A percentile compares a stretch with the other conserved stretches of the same genome.
These are phyloP conservation scores for Nakazawaea wyomingensis DNA, from an alignment of 805 yeast species.

Conservation along the genomic window DNA sequence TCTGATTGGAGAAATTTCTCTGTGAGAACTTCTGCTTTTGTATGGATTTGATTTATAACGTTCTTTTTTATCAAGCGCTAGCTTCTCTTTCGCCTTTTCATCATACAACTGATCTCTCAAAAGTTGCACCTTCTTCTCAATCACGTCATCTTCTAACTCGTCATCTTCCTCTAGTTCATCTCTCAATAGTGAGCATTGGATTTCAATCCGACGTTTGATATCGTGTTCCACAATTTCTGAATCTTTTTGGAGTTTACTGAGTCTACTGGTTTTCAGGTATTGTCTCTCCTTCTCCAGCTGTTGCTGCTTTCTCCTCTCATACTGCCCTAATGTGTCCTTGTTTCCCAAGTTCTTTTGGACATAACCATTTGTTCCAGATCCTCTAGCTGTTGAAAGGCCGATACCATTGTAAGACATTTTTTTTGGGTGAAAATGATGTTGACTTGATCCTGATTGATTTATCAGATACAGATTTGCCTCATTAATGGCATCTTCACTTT, in stretches of 20 bases:
- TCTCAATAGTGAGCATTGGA: conserved; percentile 44
- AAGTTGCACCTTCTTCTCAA: conserved; percentile 26
- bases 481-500: not conserved
- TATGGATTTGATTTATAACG: not conserved
- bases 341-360: conserved; percentile 41
- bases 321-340: conserved; percentile 30
- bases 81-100: not conserved
- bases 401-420: conserved; percentile 54
- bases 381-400: conserved; percentile 52
- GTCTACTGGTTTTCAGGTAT: conserved; percentile 11
- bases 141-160: conserved; percentile 30
- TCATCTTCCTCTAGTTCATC: conserved; percentile 46
- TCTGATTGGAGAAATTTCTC: not conserved
- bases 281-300: conserved; percentile 15
- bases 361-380: conserved; percentile 60
- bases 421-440: not conserved
- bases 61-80: not conserved
- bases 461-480: no score
- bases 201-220: conserved; percentile 33
- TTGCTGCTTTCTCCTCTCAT: conserved; percentile 28
- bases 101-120: conserved; percentile 20
- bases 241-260: conserved; percentile 16
- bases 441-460: no score
- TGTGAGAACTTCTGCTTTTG: conserved; percentile 2
- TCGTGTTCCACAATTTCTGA: conserved; percentile 31